Conservation (phyloP, 441 rosid species). For the Breynia disticha region DNA sequence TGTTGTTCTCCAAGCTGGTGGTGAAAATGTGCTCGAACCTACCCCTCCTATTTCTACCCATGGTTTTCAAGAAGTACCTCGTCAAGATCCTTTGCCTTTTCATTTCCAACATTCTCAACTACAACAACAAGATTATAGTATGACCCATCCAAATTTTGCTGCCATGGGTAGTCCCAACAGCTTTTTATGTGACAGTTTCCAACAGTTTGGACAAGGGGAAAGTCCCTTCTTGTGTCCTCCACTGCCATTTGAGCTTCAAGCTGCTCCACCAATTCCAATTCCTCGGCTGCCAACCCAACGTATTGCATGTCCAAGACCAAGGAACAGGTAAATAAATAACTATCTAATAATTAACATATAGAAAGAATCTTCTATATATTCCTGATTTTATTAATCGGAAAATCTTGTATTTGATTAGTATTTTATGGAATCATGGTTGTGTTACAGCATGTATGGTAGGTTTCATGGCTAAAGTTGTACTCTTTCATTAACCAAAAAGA, state of each 20-base stretch:
- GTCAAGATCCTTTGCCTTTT: slow-evolving; percentile 13
- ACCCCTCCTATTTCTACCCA: slow-evolving; percentile 12
- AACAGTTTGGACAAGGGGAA: too few species aligned
- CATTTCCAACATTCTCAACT: slow-evolving; percentile 19
- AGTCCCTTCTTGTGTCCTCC: too few species aligned
- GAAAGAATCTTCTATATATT: too few species aligned
- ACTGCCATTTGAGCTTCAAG: too few species aligned
- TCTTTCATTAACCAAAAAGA: too few species aligned
- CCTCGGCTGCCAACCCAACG: slow-evolving; percentile 3
- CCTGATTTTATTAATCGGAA: too few species aligned
- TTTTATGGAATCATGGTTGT: too few species aligned
- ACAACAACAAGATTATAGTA: neutral
- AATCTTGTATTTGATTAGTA: too few species aligned
- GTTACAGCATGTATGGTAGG: too few species aligned
- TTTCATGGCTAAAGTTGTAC: slow-evolving; percentile 2
- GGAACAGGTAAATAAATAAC: slow-evolving; percentile 45
- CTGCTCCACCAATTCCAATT: neutral
- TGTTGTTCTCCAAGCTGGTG: slow-evolving; percentile 12
- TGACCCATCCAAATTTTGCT: slow-evolving; percentile 4
- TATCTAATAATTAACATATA: neutral
- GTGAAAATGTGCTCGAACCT: too few species aligned
- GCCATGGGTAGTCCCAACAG: neutral
- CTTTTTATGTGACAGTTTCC: too few species aligned
- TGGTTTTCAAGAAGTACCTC: slow-evolving; percentile 13
- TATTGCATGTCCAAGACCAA: slow-evolving; percentile 37